Evolutionary conservation across 2,329 filamentous ascomycete species (phyloP).

Genomic region (Sclerotinia spermophila): DNA sequence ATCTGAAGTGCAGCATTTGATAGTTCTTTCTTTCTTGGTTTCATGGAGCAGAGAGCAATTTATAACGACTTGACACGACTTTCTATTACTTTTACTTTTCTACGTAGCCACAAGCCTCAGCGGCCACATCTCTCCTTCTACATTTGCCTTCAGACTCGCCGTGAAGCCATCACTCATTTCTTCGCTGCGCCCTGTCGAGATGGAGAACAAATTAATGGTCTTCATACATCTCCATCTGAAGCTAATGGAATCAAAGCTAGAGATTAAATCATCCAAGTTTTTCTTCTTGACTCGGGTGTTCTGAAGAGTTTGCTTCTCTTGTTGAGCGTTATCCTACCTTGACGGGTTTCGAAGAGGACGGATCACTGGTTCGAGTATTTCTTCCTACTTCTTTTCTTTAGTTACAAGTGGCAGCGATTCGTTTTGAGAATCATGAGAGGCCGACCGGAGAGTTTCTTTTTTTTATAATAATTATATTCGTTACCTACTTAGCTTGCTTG

Average conservation of each 20-base stretch:
- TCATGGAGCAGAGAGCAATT: background rate
- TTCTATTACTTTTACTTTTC: slow-evolving; percentile 1
- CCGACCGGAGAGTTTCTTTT: background rate
- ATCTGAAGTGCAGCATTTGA: slow-evolving; percentile 11
- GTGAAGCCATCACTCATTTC: background rate
- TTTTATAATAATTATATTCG: slow-evolving; percentile 18
- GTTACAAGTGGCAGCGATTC: background rate
- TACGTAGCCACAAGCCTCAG: background rate
- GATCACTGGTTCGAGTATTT: background rate
- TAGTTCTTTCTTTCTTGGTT: background rate
- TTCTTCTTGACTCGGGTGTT: background rate
- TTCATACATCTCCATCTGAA: background rate
- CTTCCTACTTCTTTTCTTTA: background rate
- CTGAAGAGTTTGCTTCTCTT: background rate
- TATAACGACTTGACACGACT: slow-evolving; percentile 11
- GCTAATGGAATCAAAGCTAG: background rate
- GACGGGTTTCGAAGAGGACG: background rate
- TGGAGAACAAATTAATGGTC: background rate
- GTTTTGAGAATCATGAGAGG: background rate
- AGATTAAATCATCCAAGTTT: background rate
- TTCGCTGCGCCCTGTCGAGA: background rate
- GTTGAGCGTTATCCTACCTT: background rate
- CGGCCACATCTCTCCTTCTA: background rate
- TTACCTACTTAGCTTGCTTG: slow-evolving; percentile 5
- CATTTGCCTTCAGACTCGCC: background rate